A percentile compares a stretch with the other conserved stretches of the same genome.
These are phyloP conservation scores for Colletotrichum lini DNA, from an alignment of 2,329 filamentous ascomycete species.

Conservation along the genomic window DNA sequence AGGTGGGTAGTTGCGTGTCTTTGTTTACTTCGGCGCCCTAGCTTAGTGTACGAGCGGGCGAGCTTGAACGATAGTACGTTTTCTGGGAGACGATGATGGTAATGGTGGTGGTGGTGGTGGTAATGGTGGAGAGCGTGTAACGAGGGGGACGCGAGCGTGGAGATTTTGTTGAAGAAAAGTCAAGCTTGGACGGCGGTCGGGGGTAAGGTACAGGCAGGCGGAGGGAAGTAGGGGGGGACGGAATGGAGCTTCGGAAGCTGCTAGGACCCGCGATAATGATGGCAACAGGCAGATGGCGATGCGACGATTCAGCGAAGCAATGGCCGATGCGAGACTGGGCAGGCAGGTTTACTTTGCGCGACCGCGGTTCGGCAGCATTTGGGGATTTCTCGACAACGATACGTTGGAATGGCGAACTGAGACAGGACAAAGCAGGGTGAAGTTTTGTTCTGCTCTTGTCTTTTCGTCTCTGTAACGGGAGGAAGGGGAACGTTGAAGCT, in stretches of 20 bases:
- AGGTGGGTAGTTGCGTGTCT: background rate
- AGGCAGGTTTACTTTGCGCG: background rate
- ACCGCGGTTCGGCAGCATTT: background rate
- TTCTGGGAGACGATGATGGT: background rate
- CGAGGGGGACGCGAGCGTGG: constrained; percentile 10
- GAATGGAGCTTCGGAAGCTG: constrained; percentile 16
- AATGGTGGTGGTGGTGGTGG: background rate
- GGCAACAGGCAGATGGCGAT: constrained; percentile 8
- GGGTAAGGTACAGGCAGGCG: constrained; percentile 8
- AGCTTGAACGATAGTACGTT: background rate
- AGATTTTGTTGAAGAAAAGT: constrained; percentile 30
- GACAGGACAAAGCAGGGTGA: background rate
- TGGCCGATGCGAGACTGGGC: background rate
- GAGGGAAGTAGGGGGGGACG: background rate
- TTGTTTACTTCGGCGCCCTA: background rate
- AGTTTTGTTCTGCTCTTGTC: background rate
- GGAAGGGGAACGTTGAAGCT: background rate
- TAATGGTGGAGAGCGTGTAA: background rate
- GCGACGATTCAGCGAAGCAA: constrained; percentile 8
- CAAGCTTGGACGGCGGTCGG: constrained; percentile 28
- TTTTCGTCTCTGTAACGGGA: background rate
- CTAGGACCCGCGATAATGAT: constrained; percentile 1
- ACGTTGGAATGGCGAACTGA: background rate
- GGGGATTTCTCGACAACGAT: background rate
- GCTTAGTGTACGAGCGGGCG: background rate